These are phyloP conservation scores for Clavariopsis aquatica DNA, from an alignment of 495 filamentous ascomycete genomes.

Conservation along the genomic window DNA sequence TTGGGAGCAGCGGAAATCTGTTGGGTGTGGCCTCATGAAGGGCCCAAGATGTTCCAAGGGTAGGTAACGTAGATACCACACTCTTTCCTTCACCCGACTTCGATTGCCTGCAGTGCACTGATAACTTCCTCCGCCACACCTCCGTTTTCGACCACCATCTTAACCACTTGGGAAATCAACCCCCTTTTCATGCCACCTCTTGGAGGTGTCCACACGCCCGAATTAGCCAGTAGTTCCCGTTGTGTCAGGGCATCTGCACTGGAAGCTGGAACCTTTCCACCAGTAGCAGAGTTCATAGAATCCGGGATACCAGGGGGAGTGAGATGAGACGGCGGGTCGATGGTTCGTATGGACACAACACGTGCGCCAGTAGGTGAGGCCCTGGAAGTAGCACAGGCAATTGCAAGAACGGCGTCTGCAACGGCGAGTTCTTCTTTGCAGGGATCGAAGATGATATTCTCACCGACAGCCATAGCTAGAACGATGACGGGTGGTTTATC, in stretches of 20 bases:
- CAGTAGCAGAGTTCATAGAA: conserved; percentile 65
- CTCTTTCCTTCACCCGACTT: conserved; percentile 31
- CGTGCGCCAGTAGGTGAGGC: conserved; percentile 52
- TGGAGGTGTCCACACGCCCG: conserved; percentile 77
- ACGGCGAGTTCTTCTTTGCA: conserved; percentile 86
- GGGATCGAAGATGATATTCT: conserved; percentile 93
- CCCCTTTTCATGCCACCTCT: conserved; percentile 72
- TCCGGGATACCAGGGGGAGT: conserved; percentile 71
- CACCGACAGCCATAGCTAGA: conserved; percentile 80
- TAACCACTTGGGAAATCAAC: conserved; percentile 63
- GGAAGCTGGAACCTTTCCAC: conserved; percentile 46
- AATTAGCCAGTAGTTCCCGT: conserved; percentile 58
- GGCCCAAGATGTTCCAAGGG: too few relatives aligned
- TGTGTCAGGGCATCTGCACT: conserved; percentile 49
- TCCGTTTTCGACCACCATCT: conserved; percentile 50
- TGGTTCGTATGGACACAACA: conserved; percentile 63
- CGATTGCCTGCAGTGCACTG: conserved; percentile 65
- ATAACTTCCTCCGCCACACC: conserved; percentile 85
- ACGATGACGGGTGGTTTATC: conserved; percentile 77
- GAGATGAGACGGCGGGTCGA: conserved; percentile 72
- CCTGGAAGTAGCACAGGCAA: conserved; percentile 30
- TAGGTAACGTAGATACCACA: too few relatives aligned
- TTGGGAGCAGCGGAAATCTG: too few relatives aligned
- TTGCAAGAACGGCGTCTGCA: conserved; percentile 79
- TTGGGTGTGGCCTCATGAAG: too few relatives aligned